Percentiles rank a stretch among this genome's conserved stretches.
Evolutionary conservation across 2,329 filamentous ascomycete genomes (phyloP).

Genomic region (Alternaria viburni): DNA sequence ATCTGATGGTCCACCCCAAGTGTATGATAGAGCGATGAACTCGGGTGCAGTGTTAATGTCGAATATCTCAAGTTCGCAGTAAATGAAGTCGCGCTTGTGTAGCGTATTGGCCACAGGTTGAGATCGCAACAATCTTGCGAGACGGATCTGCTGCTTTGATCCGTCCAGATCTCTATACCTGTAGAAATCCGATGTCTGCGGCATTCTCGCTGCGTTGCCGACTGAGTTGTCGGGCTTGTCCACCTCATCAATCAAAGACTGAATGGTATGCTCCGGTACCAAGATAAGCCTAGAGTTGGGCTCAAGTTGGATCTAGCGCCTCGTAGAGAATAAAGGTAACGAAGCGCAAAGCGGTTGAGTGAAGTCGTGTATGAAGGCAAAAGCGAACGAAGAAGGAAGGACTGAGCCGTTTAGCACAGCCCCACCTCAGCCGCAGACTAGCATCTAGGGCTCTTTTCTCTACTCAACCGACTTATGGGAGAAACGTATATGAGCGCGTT

Average conservation of each 20-base stretch:
- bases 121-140: neutral
- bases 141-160: neutral
- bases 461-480: neutral
- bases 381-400: neutral
- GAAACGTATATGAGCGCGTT: neutral
- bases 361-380: neutral
- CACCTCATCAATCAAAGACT: neutral
- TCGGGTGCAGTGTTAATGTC: neutral
- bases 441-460: neutral
- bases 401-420: neutral
- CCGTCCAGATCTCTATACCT: neutral
- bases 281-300: neutral
- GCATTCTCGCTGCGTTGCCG: neutral
- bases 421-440: neutral
- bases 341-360: neutral
- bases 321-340: neutral
- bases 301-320: neutral
- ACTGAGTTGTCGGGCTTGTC: neutral
- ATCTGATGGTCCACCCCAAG: neutral
- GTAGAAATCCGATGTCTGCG: neutral
- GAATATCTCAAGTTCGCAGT: neutral
- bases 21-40: constrained; percentile 6
- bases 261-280: no score
- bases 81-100: neutral
- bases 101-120: neutral